Conservation (phyloP, 352 stramenopile species). For the Phytophthora pluvialis region DNA sequence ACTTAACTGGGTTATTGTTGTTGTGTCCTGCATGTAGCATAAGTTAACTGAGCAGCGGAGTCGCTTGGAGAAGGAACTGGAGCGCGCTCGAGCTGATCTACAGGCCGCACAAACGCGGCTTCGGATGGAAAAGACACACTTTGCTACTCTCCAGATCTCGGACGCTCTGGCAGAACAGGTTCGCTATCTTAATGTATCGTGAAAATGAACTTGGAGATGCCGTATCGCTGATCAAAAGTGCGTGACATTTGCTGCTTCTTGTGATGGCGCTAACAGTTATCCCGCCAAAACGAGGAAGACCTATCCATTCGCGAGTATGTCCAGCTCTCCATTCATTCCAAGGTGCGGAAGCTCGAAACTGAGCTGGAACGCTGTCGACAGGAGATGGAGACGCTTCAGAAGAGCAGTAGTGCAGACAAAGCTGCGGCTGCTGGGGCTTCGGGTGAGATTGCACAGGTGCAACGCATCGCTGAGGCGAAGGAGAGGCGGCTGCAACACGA, state of each 20-base stretch:
- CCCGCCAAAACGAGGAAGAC: constrained; percentile 55
- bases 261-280: constrained; percentile 30
- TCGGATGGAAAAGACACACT: constrained; percentile 69
- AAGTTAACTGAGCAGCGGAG: constrained; percentile 16
- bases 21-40: constrained; percentile 6
- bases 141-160: constrained; percentile 67
- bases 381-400: constrained; percentile 44
- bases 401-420: constrained; percentile 40
- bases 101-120: constrained; percentile 43
- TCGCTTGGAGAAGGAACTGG: constrained; percentile 34
- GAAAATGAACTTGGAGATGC: too few species aligned
- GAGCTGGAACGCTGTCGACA: constrained; percentile 46
- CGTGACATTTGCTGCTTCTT: too few species aligned
- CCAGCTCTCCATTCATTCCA: constrained; percentile 60
- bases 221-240: too few species aligned
- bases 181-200: not conserved
- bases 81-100: constrained; percentile 33
- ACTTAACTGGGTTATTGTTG: constrained; percentile 6
- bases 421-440: constrained; percentile 31
- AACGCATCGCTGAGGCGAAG: constrained; percentile 40
- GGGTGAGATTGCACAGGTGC: constrained; percentile 42
- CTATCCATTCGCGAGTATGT: constrained; percentile 69
- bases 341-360: constrained; percentile 43
- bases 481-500: constrained; percentile 53
- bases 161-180: constrained; percentile 70